Evolutionary conservation across 1,139 yeast genomes (phyloP), one percentile per base, ranked within the genome.

Genomic region (Sugiyamaella novakii): DNA sequence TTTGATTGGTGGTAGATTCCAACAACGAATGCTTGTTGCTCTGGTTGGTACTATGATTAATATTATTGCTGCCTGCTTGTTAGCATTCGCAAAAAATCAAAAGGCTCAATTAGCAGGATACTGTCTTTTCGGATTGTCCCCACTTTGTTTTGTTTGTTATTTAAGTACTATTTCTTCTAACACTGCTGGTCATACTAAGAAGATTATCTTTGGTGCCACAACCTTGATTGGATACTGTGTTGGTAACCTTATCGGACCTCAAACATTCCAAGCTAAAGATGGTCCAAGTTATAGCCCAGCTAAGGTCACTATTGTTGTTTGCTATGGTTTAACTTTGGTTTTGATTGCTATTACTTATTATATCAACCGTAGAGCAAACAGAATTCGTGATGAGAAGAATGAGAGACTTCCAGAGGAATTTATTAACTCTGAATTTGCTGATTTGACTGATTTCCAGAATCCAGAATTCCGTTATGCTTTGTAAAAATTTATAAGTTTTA

Each of bases 361-460:
- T 57, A 54, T 69, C 46, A 69, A 72, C 52, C 51, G 54, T 40
- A 52, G 55, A 43, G 75, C 69, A 36, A 72, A 72, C 57, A 60
- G 55, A 50, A 59, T 57, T 30, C 64, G 75, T 53, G 72, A 68
- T 49, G 56, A 44, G 37, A 38, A 41, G 31, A 49, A 57, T 42
- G 58, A 52, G 24, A 57, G 51, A 15, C 56, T 62, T 3, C 61
- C 56, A 3, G 55, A 35, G 10, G 51, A 47, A 2, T 25, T 72
- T 35, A 72, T 68, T 35, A 72, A 75, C 51, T 62, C 66, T 40
- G 80, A 81, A 58, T 79, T 79, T 59, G 80, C 79, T 45, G 91
- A 84, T 61, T 67, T 82, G 60, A 84, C 89, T 1, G 89, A 84
- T 59, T 71, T 71, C 48, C 83, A 83, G 64, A 84, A 84, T 60